Evolutionary conservation across 352 stramenopile species (phyloP).

Genomic region (Ophiocytium majus): DNA sequence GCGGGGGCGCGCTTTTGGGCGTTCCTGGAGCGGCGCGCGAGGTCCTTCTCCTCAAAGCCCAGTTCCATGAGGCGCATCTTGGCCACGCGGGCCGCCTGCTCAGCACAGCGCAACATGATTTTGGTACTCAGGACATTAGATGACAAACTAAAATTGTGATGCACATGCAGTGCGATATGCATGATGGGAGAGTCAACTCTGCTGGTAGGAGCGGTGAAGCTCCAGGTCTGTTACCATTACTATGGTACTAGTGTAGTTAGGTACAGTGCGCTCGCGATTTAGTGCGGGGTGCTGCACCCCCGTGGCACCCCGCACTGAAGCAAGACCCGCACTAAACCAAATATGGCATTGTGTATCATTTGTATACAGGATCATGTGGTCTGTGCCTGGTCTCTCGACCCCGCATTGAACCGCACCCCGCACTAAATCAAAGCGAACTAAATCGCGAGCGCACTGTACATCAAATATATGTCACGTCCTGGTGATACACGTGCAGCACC

Average conservation of each 20-base stretch:
- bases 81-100: constrained; percentile 74
- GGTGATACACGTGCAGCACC: neutral
- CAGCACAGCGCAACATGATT: neutral
- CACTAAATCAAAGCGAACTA: neutral
- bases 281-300: no score
- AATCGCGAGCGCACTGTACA: neutral
- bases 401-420: neutral
- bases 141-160: constrained; percentile 6
- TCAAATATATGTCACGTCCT: neutral
- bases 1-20: no score
- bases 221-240: no score
- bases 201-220: no score
- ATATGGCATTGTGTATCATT: neutral
- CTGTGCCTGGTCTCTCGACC: neutral
- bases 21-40: no score
- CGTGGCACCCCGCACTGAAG: no score
- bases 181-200: no score
- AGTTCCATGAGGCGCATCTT: constrained; percentile 83
- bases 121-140: neutral
- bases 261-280: no score
- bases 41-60: constrained; percentile 75
- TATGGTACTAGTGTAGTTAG: no score
- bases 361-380: neutral
- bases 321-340: no score
- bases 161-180: no score